phyloP scores from a whole-genome alignment of 208 protist genomes.

The Phytomonas serpens region DNA sequence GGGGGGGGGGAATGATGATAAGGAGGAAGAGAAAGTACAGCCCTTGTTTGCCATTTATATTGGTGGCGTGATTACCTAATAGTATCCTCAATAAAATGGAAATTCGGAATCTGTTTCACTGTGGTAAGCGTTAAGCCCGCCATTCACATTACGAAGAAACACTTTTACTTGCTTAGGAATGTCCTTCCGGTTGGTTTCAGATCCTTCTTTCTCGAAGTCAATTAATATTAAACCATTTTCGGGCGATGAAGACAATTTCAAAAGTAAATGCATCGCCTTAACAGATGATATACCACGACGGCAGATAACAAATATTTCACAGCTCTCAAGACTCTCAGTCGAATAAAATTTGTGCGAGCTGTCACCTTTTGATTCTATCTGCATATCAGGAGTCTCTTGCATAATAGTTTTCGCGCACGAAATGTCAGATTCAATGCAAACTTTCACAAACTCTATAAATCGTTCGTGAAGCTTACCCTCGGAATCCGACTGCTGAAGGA shows the following conservation, averaged over 20 bases:
- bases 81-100: slow-evolving; percentile 53
- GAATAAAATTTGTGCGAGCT: not conserved
- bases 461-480: slow-evolving; percentile 11
- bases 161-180: slow-evolving; percentile 3
- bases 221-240: not conserved
- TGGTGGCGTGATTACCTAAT: not conserved
- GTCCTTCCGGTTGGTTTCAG: not conserved
- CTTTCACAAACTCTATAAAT: slow-evolving; percentile 11
- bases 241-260: not conserved
- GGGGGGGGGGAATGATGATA: not conserved
- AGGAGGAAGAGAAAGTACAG: not conserved
- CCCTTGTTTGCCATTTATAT: slow-evolving; percentile 7
- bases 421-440: slow-evolving; percentile 7
- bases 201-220: not conserved
- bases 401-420: not conserved
- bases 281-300: slow-evolving; percentile 73
- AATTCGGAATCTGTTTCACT: slow-evolving; percentile 41
- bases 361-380: not conserved
- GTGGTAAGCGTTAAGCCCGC: slow-evolving; percentile 79
- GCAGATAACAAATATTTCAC: slow-evolving; percentile 53
- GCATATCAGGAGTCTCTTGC: not conserved
- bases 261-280: slow-evolving; percentile 39
- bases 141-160: slow-evolving; percentile 55
- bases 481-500: slow-evolving; percentile 37
- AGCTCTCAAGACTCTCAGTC: not conserved